Conservation (phyloP, 2,329 filamentous ascomycete species). For the Ceratocystis ficicola region DNA sequence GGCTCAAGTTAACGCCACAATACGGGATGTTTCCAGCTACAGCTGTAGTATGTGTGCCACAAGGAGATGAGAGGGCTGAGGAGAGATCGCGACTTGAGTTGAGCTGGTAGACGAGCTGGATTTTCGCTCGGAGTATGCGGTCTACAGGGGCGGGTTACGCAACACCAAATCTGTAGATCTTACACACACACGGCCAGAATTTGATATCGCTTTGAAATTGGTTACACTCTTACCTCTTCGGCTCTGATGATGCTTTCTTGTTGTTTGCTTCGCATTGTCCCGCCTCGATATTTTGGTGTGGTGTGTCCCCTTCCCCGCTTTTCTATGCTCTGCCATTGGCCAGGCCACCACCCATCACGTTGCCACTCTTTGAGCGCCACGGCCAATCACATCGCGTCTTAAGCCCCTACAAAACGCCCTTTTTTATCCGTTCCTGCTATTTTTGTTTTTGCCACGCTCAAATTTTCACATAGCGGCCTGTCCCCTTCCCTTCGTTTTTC, state of each 20-base stretch:
- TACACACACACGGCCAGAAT: too few relatives aligned
- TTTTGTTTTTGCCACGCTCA: background rate
- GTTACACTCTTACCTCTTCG: background rate
- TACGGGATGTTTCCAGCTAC: too few relatives aligned
- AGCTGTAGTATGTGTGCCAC: too few relatives aligned
- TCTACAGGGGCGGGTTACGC: too few relatives aligned
- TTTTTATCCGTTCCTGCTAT: background rate
- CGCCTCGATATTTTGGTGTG: background rate
- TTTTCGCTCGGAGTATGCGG: too few relatives aligned
- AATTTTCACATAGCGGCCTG: background rate
- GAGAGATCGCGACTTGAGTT: too few relatives aligned
- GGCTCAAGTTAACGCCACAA: too few relatives aligned
- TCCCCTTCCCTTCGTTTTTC: background rate
- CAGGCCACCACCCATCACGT: background rate
- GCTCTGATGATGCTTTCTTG: background rate
- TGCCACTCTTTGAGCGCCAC: background rate
- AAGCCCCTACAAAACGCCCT: background rate
- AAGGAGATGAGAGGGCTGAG: too few relatives aligned
- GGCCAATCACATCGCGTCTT: background rate
- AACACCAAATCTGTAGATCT: too few relatives aligned
- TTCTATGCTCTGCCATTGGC: conserved; percentile 7
- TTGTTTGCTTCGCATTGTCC: conserved; percentile 11
- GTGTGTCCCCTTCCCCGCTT: conserved; percentile 8
- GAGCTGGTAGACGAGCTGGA: too few relatives aligned
- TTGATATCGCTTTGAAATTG: too few relatives aligned